A percentile compares a stretch with the other conserved stretches of the same genome.
These are phyloP conservation scores for Penicillium paradoxum DNA, from an alignment of 495 filamentous ascomycete species.

Conservation along the genomic window DNA sequence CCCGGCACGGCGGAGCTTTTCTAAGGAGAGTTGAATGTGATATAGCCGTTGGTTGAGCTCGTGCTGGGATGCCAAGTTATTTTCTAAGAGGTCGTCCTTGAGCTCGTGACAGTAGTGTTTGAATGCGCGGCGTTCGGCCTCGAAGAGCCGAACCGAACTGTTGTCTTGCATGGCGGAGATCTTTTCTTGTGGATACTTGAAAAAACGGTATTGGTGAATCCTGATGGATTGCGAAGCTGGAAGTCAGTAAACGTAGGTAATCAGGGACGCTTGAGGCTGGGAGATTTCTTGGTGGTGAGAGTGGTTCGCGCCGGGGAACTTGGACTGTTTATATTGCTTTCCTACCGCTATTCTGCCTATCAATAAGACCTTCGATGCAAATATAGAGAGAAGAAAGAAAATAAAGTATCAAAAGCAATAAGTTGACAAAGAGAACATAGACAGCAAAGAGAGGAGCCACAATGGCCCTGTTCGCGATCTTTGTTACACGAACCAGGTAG, in stretches of 20 bases:
- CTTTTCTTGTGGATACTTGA: background rate
- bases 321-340: background rate
- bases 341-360: accelerated
- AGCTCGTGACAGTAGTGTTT: background rate
- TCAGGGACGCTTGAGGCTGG: background rate
- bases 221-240: background rate
- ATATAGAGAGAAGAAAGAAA: background rate
- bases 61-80: background rate
- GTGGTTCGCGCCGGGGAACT: no score
- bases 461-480: background rate
- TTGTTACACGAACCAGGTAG: no score
- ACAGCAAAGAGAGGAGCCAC: no score
- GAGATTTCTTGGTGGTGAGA: background rate
- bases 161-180: background rate
- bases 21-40: background rate
- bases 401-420: background rate
- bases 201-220: background rate
- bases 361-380: background rate
- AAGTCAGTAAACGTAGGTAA: no score
- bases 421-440: background rate
- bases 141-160: background rate
- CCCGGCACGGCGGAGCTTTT: background rate
- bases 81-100: background rate
- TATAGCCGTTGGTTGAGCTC: background rate
- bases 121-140: background rate